These are phyloP conservation scores for Colletotrichum sp. DNA, from an alignment of 2,329 filamentous ascomycete species.

Conservation along the genomic window DNA sequence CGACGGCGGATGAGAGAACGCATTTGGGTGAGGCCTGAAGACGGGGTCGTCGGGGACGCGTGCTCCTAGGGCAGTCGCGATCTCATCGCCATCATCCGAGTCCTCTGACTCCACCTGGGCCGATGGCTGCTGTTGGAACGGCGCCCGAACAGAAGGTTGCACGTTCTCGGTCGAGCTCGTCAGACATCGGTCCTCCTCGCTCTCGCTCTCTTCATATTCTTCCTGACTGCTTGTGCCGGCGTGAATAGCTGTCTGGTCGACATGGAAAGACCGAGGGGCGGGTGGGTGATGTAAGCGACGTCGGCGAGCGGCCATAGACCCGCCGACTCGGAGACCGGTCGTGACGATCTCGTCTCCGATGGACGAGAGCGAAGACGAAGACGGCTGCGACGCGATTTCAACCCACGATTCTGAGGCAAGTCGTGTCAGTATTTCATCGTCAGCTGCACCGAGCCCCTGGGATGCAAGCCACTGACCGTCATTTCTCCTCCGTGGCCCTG, in stretches of 20 bases:
- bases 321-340: conserved; percentile 80
- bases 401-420: conserved; percentile 84
- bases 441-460: conserved; percentile 1
- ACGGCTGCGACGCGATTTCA: conserved; percentile 90
- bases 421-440: background rate
- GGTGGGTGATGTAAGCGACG: conserved; percentile 45
- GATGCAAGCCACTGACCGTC: conserved; percentile 25
- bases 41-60: conserved; percentile 53
- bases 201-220: conserved; percentile 93
- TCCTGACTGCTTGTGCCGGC: conserved; percentile 79
- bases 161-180: conserved; percentile 65
- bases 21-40: conserved; percentile 91
- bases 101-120: conserved; percentile 51
- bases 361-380: conserved; percentile 89
- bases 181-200: conserved; percentile 76
- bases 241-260: conserved; percentile 43
- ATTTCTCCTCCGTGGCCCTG: conserved; percentile 19
- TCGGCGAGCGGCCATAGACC: conserved; percentile 66
- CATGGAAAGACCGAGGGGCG: conserved; percentile 37
- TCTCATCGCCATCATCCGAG: conserved; percentile 69
- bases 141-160: conserved; percentile 30
- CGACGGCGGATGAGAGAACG: conserved; percentile 82
- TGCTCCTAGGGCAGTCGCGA: conserved; percentile 78
- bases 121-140: conserved; percentile 28
- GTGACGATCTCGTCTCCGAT: conserved; percentile 89